These are phyloP conservation scores for Chytridium lagenaria DNA, from an alignment of 371 early-diverging fungal genomes.

Conservation along the genomic window DNA sequence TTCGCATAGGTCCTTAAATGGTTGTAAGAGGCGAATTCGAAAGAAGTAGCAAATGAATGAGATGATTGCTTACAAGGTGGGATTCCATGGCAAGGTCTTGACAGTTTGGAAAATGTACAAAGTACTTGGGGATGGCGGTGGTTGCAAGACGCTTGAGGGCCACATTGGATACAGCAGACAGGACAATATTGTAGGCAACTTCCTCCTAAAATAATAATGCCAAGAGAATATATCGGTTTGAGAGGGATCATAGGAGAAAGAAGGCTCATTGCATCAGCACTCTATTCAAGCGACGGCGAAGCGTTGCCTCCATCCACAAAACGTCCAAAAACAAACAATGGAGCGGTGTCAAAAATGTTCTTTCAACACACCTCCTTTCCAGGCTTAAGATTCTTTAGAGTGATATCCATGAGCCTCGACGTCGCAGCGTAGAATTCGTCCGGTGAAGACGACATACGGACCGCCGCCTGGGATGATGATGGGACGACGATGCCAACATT, in stretches of 20 bases:
- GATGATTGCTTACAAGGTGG: conserved; percentile 29
- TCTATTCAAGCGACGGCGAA: too few relatives aligned
- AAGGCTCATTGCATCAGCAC: too few relatives aligned
- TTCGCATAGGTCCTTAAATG: conserved; percentile 28
- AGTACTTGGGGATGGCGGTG: conserved; percentile 22
- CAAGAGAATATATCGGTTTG: background rate
- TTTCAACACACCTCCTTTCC: background rate
- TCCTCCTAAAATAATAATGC: background rate
- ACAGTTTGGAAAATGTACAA: conserved; percentile 14
- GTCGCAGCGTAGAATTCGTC: conserved; percentile 3
- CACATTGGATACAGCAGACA: background rate
- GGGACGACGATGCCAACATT: background rate
- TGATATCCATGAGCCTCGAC: background rate
- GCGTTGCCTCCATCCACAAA: too few relatives aligned
- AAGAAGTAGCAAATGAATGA: too few relatives aligned
- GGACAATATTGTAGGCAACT: background rate
- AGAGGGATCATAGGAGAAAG: too few relatives aligned
- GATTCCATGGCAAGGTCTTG: conserved; percentile 21
- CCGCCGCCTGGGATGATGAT: background rate
- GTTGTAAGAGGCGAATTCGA: too few relatives aligned
- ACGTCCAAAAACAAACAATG: too few relatives aligned
- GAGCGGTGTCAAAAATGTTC: background rate
- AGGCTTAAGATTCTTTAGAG: background rate
- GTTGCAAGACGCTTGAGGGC: conserved; percentile 15
- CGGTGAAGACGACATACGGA: background rate